Conservation (phyloP, 139 green algal species). For the Micractinium sp. region DNA sequence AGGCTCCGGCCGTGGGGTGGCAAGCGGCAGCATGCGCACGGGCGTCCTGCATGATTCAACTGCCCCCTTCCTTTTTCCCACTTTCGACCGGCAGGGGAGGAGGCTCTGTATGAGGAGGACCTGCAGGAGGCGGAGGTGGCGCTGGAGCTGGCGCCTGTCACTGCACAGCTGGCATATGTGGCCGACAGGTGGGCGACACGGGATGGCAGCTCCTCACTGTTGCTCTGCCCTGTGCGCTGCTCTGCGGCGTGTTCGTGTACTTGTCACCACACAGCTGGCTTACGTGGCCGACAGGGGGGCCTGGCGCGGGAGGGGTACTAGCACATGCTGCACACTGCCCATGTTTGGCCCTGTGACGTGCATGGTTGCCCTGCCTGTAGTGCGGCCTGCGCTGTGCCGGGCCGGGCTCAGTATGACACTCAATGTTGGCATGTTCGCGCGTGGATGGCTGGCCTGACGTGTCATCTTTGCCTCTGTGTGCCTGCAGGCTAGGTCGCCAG, state of each 20-base stretch:
- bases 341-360: neutral
- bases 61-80: neutral
- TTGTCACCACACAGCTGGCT: slow-evolving; percentile 78
- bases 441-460: neutral
- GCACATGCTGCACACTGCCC: no score
- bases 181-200: slow-evolving; percentile 17
- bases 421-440: no score
- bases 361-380: neutral
- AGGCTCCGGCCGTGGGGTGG: no score
- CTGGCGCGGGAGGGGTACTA: no score
- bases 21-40: no score
- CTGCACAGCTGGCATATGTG: slow-evolving; percentile 84
- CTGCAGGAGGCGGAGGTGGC: slow-evolving; percentile 85
- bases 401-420: no score
- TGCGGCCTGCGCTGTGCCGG: neutral
- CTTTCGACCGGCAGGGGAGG: slow-evolving; percentile 64
- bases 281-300: slow-evolving; percentile 61
- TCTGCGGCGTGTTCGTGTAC: no score
- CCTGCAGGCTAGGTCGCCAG: slow-evolving; percentile 39
- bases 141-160: slow-evolving; percentile 84
- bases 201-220: no score
- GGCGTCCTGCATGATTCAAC: neutral
- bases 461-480: neutral
- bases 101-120: slow-evolving; percentile 90
- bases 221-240: no score